Evolutionary conservation across 257 asterid genomes (phyloP).

Genomic region (Marsdenia floribunda): DNA sequence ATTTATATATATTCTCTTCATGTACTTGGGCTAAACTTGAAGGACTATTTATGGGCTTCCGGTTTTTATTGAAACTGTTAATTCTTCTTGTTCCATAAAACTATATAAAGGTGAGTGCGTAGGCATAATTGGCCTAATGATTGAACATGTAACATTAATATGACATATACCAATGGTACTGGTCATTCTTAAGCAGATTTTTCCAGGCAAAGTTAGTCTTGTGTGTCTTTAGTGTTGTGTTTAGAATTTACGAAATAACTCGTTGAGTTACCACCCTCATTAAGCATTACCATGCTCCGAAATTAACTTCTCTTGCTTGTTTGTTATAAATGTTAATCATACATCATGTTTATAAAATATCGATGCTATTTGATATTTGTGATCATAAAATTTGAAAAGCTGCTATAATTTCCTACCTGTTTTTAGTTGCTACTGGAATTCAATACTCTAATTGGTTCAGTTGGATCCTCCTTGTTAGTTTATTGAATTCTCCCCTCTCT

Average conservation of each 20-base stretch:
- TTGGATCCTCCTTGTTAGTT: not conserved
- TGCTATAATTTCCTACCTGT: no score
- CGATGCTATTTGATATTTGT: not conserved
- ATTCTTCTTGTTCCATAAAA: not conserved
- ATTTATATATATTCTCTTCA: not conserved
- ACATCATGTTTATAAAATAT: no score
- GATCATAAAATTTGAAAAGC: no score
- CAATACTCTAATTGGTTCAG: not conserved
- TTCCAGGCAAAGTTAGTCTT: no score
- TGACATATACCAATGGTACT: not conserved
- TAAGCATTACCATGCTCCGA: not conserved
- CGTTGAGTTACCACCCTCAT: not conserved
- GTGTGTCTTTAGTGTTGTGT: no score
- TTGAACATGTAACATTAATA: not conserved
- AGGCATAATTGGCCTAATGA: not conserved
- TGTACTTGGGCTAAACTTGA: not conserved
- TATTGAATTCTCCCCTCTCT: no score
- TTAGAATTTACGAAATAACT: no score
- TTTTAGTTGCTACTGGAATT: not conserved
- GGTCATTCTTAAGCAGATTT: not conserved
- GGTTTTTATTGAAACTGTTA: not conserved
- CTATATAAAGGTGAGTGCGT: not conserved
- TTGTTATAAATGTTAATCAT: not conserved
- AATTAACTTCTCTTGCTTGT: no score
- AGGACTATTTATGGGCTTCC: not conserved